Evolutionary conservation across 2,329 filamentous ascomycete genomes (phyloP).

Genomic region (Boeremia lycopersici): DNA sequence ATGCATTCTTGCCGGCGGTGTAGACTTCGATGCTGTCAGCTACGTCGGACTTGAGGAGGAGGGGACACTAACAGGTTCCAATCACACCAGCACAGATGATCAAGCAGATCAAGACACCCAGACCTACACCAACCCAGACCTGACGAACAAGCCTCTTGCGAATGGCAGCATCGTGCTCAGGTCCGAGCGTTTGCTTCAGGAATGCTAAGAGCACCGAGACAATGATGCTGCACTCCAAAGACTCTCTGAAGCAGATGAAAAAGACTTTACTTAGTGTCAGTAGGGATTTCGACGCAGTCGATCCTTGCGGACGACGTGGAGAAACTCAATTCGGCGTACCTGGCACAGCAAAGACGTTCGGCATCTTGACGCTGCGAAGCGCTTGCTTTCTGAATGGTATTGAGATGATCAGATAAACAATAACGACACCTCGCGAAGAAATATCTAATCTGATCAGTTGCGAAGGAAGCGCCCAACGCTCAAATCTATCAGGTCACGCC

Average conservation of each 20-base stretch:
- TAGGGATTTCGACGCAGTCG: not conserved
- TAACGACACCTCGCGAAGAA: not conserved
- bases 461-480: not conserved
- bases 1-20: constrained; percentile 69
- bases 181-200: constrained; percentile 78
- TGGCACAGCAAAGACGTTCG: constrained; percentile 75
- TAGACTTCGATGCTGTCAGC: constrained; percentile 57
- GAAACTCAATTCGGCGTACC: constrained; percentile 44
- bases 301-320: not conserved
- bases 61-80: constrained; percentile 57
- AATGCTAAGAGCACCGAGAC: constrained; percentile 87
- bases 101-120: constrained; percentile 69
- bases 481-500: not conserved
- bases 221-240: constrained; percentile 81
- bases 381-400: not conserved
- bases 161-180: constrained; percentile 63
- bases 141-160: constrained; percentile 73
- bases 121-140: constrained; percentile 69
- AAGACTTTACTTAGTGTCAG: constrained; percentile 62
- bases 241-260: constrained; percentile 89
- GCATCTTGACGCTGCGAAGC: constrained; percentile 51
- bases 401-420: constrained; percentile 5
- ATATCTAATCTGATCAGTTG: constrained; percentile 35
- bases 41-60: too few species aligned
- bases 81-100: constrained; percentile 70